Percentiles rank a stretch among this genome's conserved stretches.
phyloP scores from a whole-genome alignment of 768 basidiomycete species.

The Paxillus ammoniavirescens region DNA sequence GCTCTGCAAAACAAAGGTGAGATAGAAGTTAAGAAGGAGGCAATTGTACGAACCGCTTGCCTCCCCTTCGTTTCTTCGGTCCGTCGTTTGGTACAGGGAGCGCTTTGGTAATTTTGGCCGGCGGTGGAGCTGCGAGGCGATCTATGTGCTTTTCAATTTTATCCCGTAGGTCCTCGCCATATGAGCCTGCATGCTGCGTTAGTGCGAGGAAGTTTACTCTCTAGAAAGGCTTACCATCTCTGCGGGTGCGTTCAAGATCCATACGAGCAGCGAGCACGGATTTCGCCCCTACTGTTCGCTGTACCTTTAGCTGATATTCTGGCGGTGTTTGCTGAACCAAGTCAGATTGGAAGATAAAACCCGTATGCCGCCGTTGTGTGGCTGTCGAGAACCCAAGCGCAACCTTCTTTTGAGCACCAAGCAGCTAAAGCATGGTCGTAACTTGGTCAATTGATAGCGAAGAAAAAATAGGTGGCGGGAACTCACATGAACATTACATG shows the following conservation, averaged over 20 bases:
- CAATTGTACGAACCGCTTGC: slow-evolving; percentile 67
- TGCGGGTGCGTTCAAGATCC: slow-evolving; percentile 82
- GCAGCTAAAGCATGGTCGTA: slow-evolving; percentile 52
- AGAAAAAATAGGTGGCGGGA: slow-evolving; percentile 5
- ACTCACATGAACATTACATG: slow-evolving; percentile 91
- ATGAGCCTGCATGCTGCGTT: slow-evolving; percentile 50
- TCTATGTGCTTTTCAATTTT: slow-evolving; percentile 95
- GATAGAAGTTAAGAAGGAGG: background rate
- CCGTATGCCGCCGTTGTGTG: slow-evolving; percentile 88
- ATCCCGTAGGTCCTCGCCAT: slow-evolving; percentile 74
- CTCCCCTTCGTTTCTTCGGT: slow-evolving; percentile 92
- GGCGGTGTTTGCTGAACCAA: slow-evolving; percentile 81
- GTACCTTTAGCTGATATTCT: slow-evolving; percentile 89
- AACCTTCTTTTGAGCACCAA: slow-evolving; percentile 93
- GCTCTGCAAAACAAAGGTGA: slow-evolving; percentile 51
- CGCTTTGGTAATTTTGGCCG: slow-evolving; percentile 89
- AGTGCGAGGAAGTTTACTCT: background rate
- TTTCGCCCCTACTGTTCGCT: slow-evolving; percentile 93
- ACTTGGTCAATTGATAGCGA: slow-evolving; percentile 1
- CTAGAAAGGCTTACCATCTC: slow-evolving; percentile 62
- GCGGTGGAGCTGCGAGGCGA: slow-evolving; percentile 89
- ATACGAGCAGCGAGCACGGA: slow-evolving; percentile 86
- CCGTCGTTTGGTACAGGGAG: slow-evolving; percentile 94
- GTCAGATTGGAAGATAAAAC: slow-evolving; percentile 95
- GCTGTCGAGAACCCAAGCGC: slow-evolving; percentile 87